Base-by-base conservation (phyloP, 2,329 filamentous ascomycete species). In the Xylariales sp. region DNA sequence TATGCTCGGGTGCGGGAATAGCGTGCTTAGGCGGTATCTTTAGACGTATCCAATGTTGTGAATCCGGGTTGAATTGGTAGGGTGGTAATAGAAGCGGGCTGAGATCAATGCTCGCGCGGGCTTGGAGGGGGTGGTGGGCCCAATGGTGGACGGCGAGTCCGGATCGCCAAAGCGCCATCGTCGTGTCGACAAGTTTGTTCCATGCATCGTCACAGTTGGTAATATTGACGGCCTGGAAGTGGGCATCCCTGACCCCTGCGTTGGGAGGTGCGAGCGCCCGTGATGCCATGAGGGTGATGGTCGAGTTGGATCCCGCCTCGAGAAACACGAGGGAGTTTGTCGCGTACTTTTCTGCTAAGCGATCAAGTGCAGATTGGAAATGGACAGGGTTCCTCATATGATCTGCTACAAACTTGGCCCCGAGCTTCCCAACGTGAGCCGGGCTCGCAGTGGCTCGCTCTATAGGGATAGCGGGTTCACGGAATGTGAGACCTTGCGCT, bases 31-130 rank as follows among this genome's bases (percentile, higher is more conserved):
- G 69, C 55, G 62, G 70, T 10, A 66, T 54, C 57, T 73, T 79
- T 8, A 78, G 65, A 0, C 79, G 74, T 9, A 82, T 53, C 81
- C 81, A 83, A 61, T 83, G 81, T 0, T 71, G 58, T 0, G 73
- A 49, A 52, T 41, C 28, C 14, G 78, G 77, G 34, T 82, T 80
- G 57, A 83, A 83, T 54, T 83, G 81, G 58, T 83, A 83, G 0
- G 81, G 79, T 0, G 81, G 82, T 0, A 83, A 71, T 0, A 77
- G 50, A 6, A 81, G 39, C 2, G 52, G 67, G 68, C 5, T 57
- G 39, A 57, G 74, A 60, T 3, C 71, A 53, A 2, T 49, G 12
- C 0, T 53, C 12, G 10, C 14, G 6, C 4, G 10, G 12, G 64
- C 77, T 64, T 83, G 80, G 12, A 0, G n/a, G n/a, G 32, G 39